A percentile compares a stretch with the other conserved stretches of the same genome.
Conservation (phyloP, 2,329 filamentous ascomycete genomes). For the Claviceps purpurea region DNA sequence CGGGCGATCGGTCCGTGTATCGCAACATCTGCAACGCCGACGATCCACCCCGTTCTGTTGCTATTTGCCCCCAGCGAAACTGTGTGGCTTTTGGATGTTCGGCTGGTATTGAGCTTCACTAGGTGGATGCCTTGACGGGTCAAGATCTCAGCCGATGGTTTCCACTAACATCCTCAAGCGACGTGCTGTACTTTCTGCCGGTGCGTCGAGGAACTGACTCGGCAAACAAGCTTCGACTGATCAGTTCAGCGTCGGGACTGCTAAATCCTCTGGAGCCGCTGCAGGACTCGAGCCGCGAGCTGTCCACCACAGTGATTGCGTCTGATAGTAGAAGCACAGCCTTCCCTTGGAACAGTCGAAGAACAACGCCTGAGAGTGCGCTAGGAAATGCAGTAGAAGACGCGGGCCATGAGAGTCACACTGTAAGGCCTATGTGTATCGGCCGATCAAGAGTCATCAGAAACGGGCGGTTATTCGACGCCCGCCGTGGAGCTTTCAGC, state of each 20-base stretch:
- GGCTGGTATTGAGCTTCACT: constrained; percentile 50
- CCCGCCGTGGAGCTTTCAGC: constrained; percentile 3
- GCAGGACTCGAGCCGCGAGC: constrained; percentile 10
- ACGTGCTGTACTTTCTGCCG: constrained; percentile 47
- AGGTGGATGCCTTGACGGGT: constrained; percentile 31
- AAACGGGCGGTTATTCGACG: not conserved
- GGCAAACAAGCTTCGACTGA: constrained; percentile 44
- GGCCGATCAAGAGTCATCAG: not conserved
- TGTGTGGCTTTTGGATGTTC: constrained; percentile 54
- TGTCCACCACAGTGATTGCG: constrained; percentile 12
- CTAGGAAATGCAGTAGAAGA: not conserved
- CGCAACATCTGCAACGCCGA: constrained; percentile 44
- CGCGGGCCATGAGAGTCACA: not conserved
- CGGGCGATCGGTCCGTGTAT: constrained; percentile 18
- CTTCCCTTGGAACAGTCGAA: constrained; percentile 2
- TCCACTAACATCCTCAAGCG: constrained; percentile 37
- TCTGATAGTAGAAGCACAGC: constrained; percentile 11
- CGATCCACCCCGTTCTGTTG: constrained; percentile 50
- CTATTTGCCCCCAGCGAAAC: constrained; percentile 49
- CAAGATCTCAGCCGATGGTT: constrained; percentile 42
- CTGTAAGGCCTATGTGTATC: not conserved
- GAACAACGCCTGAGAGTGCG: constrained; percentile 5
- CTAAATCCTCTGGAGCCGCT: constrained; percentile 11
- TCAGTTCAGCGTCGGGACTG: constrained; percentile 41
- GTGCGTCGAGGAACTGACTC: constrained; percentile 34